phyloP scores from a whole-genome alignment of 2,329 filamentous ascomycete species.

The Parastagonospora avenae region DNA sequence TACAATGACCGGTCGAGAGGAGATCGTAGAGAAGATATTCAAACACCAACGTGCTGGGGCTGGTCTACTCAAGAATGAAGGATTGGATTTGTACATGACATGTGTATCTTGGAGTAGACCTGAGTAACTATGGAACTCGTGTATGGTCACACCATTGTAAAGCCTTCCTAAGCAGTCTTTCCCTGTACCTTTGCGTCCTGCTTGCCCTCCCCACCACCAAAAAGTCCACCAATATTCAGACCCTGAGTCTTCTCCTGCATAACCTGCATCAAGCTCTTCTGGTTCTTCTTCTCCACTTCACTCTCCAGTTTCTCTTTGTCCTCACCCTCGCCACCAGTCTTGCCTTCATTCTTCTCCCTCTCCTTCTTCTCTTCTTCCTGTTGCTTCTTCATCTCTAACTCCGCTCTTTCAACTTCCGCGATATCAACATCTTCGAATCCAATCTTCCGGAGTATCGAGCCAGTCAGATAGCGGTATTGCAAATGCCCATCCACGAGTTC shows the following conservation, averaged over 20 bases:
- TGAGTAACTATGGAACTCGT: no score
- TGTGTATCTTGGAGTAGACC: no score
- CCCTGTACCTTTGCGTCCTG: slow-evolving; percentile 5
- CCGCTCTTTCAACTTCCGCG: slow-evolving; percentile 53
- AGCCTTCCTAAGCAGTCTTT: not conserved
- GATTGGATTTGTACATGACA: no score
- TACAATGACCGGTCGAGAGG: no score
- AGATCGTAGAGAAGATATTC: no score
- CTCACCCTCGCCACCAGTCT: slow-evolving; percentile 27
- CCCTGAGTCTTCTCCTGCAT: slow-evolving; percentile 49
- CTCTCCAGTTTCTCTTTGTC: slow-evolving; percentile 48
- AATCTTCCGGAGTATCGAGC: slow-evolving; percentile 57
- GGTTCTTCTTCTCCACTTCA: slow-evolving; percentile 52
- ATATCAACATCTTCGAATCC: slow-evolving; percentile 59
- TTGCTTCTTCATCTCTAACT: slow-evolving; percentile 51
- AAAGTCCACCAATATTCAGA: slow-evolving; percentile 22
- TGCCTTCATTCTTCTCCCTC: slow-evolving; percentile 39
- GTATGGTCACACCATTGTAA: no score
- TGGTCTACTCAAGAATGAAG: no score
- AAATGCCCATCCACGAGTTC: slow-evolving; percentile 58
- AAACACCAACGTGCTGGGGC: no score
- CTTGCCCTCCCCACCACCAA: slow-evolving; percentile 3
- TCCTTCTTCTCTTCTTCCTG: slow-evolving; percentile 49
- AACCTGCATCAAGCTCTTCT: slow-evolving; percentile 51
- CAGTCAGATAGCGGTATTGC: slow-evolving; percentile 57